A percentile compares a stretch with the other conserved stretches of the same genome.
phyloP scores from a whole-genome alignment of 306 rosid genomes.

The Crotalaria pallida region DNA sequence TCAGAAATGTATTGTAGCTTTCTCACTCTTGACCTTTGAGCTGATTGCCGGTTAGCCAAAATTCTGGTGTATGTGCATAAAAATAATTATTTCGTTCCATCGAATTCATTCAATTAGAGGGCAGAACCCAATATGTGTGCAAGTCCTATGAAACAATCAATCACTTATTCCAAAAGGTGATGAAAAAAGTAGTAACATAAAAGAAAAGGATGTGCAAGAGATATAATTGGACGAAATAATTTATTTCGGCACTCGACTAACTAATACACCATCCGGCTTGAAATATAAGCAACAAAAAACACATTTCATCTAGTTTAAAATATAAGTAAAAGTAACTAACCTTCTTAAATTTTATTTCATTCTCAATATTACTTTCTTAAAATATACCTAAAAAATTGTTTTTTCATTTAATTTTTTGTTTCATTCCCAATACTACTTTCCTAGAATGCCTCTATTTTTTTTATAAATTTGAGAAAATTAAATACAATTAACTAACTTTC shows the following conservation, averaged over 20 bases:
- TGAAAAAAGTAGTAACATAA: not conserved
- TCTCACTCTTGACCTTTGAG: constrained; percentile 91
- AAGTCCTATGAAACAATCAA: not conserved
- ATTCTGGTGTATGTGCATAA: constrained; percentile 34
- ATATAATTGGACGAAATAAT: not conserved
- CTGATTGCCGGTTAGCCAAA: constrained; percentile 91
- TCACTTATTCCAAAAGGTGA: not conserved
- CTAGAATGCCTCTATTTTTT: too few species aligned
- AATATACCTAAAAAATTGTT: too few species aligned
- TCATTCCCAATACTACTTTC: too few species aligned
- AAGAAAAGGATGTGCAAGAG: not conserved
- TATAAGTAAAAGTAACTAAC: too few species aligned
- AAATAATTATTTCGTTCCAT: not conserved
- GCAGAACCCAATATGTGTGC: not conserved
- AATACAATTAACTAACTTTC: too few species aligned
- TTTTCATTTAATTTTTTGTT: too few species aligned
- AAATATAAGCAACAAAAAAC: too few species aligned
- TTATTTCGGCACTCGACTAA: constrained; percentile 1
- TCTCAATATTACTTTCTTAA: too few species aligned
- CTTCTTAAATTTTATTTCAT: too few species aligned
- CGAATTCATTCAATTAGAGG: not conserved
- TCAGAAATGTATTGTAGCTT: constrained; percentile 89
- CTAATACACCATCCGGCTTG: too few species aligned
- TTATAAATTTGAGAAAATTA: too few species aligned
- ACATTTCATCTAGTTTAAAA: too few species aligned